Evolutionary conservation across 176 grass and related monocot species (phyloP), one percentile per base, ranked within the genome.

Genomic region (Oryza officinalis): DNA sequence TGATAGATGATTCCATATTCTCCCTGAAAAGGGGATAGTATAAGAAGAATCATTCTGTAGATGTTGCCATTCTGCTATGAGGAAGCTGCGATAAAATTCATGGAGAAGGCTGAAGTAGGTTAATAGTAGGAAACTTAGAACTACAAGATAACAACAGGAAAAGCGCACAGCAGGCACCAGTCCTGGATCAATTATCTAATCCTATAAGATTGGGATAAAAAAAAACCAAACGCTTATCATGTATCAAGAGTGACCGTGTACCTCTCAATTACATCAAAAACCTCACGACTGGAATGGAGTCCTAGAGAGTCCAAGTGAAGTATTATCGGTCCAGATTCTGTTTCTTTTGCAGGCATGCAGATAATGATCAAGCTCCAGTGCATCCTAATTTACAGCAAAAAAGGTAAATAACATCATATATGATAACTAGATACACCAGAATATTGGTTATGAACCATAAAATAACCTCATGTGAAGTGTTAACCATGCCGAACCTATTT

Each of bases 341-440:
- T 81, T 74, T 85, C 81, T 74, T 98, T 84, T 81, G 71, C 72
- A 20, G 96, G 93, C 76, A 95, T 94, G 65, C 86, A 95, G 80
- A 98, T 87, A 74, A 98, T 94, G 65, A 89, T 77, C 87, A 98
- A 90, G 80, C 96, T 98, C 93, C 96, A 98, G 50, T 98, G 96
- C 85, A 92, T 30, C 63, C 96, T 98, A 85, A 83, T 84, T 87
- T 84, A 15, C 67, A 84, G 70, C 27, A 89, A 35, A 67, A 41
- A 75, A 86, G 28, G 35, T 25, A 52, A 77, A 44, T 40, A 47
- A 27, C 18, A 66, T 78, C 49, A 54, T 49, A 73, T 76, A 82
- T 65, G 60, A 72, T 76, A 57, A 60, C 68, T 60, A 63, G 65
- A 65, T 72, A 72, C 65, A 59, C 46, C 14, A 77, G 15, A 82